Base-by-base conservation (phyloP, 805 yeast genomes). In the Metschnikowia proteae region DNA sequence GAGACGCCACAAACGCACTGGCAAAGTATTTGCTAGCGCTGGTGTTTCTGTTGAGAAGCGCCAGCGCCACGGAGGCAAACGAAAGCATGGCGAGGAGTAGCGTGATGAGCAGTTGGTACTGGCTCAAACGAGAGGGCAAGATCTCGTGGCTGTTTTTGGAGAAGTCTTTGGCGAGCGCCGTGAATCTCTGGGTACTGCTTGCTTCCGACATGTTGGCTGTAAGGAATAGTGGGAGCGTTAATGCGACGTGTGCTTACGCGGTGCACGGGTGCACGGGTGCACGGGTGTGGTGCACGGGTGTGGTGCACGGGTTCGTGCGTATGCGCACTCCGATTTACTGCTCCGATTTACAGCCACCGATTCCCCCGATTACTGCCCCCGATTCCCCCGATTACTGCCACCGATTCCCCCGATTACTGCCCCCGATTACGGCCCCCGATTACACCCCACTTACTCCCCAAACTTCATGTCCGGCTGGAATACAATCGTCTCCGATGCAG, bases 401-500 rank as follows among this genome's bases (percentile, higher is more conserved):
- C n/a, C n/a, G n/a, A n/a, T n/a, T n/a, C n/a, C n/a, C n/a, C n/a
- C n/a, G n/a, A n/a, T n/a, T n/a, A n/a, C n/a, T n/a, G n/a, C n/a
- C n/a, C n/a, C n/a, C n/a, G n/a, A n/a, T 17, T 17, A 17, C 17
- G 2, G 17, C 17, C 17, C 2, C 17, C 17, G 17, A 17, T 17
- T 17, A 17, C 17, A 17, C 2, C 17, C 17, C 2, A 17, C 17
- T 17, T 17, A 17, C 17, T n/a, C 36, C 6, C 1, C 22, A n/a
- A 33, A 0, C 11, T 22, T 5, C 17, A 51, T 49, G 48, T 52
- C 56, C 9, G 75, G 76, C 2, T 82, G 87, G 87, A 81, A 80
- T 56, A 80, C 85, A 1, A 80, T 82, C 34, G 86, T 81, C 53
- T 80, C 85, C 4, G 87, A 82, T 61, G 84, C 85, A 0, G 83